Conservation (phyloP, 805 yeast genomes). For the Yamadazyma akitaensis region DNA sequence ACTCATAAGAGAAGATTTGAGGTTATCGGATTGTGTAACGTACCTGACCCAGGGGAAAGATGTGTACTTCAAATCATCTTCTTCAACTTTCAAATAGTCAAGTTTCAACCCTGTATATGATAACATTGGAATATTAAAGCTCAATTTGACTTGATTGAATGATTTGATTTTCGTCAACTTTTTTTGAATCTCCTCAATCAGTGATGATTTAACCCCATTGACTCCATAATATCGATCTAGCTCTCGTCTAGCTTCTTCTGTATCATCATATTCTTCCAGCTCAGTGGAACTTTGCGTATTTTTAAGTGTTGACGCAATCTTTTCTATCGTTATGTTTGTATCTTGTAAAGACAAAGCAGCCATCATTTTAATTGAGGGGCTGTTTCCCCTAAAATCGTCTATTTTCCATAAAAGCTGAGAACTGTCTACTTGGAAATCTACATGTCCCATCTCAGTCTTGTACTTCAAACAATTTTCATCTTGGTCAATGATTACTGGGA, state of each 20-base stretch:
- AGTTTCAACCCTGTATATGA: constrained; percentile 66
- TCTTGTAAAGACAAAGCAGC: constrained; percentile 35
- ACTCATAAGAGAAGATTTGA: neutral
- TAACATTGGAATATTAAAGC: constrained; percentile 42
- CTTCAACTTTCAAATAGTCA: constrained; percentile 64
- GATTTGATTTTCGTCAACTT: constrained; percentile 11
- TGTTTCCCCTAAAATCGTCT: constrained; percentile 61
- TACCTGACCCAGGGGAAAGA: constrained; percentile 75
- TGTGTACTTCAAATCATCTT: constrained; percentile 56
- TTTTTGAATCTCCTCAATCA: constrained; percentile 19
- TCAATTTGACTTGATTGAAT: constrained; percentile 24
- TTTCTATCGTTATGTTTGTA: constrained; percentile 15
- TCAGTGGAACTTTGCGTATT: neutral
- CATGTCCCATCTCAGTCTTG: constrained; percentile 70
- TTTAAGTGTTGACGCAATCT: neutral
- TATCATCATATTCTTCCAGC: constrained; percentile 16
- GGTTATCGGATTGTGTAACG: constrained; percentile 8
- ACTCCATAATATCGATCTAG: constrained; percentile 35
- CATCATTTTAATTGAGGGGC: constrained; percentile 47
- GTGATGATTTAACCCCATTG: constrained; percentile 29
- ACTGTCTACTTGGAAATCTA: constrained; percentile 66
- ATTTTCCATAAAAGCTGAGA: constrained; percentile 73
- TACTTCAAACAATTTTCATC: constrained; percentile 52
- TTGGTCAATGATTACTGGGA: constrained; percentile 14
- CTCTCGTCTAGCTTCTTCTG: constrained; percentile 27